Percentiles rank a stretch among this genome's conserved stretches.
phyloP scores from a whole-genome alignment of 345 rosid genomes.

The Acer negundo region DNA sequence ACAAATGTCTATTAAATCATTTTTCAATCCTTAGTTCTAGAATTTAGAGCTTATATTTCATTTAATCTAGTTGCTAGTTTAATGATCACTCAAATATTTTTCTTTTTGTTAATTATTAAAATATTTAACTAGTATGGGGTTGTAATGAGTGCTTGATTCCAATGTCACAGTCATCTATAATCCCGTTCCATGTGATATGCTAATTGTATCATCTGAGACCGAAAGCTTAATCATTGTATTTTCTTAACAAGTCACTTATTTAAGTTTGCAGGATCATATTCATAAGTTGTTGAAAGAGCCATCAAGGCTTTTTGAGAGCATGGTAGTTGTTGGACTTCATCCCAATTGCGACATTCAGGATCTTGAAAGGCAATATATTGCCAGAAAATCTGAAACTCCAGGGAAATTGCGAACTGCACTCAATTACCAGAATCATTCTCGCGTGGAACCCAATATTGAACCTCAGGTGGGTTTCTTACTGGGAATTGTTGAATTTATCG shows the following conservation, averaged over 20 bases:
- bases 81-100: not conserved
- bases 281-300: constrained; percentile 80
- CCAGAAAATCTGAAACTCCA: constrained; percentile 62
- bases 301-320: constrained; percentile 84
- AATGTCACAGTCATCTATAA: not conserved
- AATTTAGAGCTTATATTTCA: not conserved
- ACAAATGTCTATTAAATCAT: not conserved
- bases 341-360: constrained; percentile 86
- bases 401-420: constrained; percentile 59
- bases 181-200: not conserved
- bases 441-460: constrained; percentile 73
- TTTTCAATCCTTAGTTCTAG: not conserved
- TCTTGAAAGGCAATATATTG: constrained; percentile 62
- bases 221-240: constrained; percentile 5
- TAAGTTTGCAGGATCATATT: constrained; percentile 72
- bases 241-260: constrained; percentile 18
- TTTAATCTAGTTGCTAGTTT: not conserved
- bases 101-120: constrained; percentile 3
- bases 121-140: not conserved
- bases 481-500: constrained; percentile 5
- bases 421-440: constrained; percentile 63
- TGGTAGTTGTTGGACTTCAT: constrained; percentile 94
- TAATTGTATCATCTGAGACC: not conserved
- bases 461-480: constrained; percentile 63
- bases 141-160: not conserved